Base-by-base conservation (phyloP, 1,139 yeast species). In the Saccharomycopsis hybrid region DNA sequence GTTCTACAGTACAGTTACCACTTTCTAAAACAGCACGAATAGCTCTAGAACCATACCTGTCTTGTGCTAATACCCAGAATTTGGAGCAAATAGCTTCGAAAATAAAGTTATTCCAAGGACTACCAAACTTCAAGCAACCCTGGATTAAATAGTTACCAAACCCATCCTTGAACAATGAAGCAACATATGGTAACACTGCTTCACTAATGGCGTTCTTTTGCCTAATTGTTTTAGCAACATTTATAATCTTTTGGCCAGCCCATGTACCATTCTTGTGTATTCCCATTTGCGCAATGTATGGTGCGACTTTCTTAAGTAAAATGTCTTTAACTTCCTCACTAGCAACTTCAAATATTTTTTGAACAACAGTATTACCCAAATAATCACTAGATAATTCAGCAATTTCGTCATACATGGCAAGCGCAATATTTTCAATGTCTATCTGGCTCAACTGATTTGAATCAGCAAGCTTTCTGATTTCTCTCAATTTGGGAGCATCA, bases 261-360 rank as follows among this genome's bases (percentile, higher is more conserved):
- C 98, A 92, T 3, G 99, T 92, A 55, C 99, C 99, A 65, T 94
- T 92, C 63, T 92, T 92, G 69, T 92, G 99, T 52, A 88, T 84
- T 60, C 97, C 94, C 71, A 92, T 83, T 60, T 89, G 95, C 1
- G 97, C 86, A 57, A 94, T 72, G 61, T 75, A 86, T 25, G 94
- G 95, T 3, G 85, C 73, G 48, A 94, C 79, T 58, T 78, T 80
- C 60, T 84, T 80, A 48, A 92, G 76, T 89, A 94, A 85, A 66
- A 85, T 77, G 58, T 85, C 83, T 62, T 87, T 86, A 51, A 89
- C 73, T 5, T 82, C 73, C 33, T 85, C 80, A 2, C 88, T 78
- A 46, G 90, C 78, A 49, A 76, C 69, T 49, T 86, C 84, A 61
- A 90, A 90, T 41, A 92, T 67, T 64, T 89, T 90, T 66, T 92